Conservation (phyloP, 345 rosid species). For the Hibiscus tridactylites region DNA sequence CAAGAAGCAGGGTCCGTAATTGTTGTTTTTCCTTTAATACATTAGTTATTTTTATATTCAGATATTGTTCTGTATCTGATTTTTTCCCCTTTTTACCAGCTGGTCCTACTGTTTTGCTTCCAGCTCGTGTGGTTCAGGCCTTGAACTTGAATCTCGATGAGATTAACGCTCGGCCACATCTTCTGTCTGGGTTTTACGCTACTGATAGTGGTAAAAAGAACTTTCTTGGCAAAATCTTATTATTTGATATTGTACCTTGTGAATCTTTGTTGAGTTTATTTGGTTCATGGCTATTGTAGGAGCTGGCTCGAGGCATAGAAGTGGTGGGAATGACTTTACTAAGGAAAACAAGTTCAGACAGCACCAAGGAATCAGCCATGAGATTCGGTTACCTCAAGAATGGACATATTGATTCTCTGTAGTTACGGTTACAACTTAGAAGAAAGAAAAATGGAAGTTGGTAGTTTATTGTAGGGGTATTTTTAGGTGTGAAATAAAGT, state of each 20-base stretch:
- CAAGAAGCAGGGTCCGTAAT: slow-evolving; percentile 47
- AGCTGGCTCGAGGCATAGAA: slow-evolving; percentile 16
- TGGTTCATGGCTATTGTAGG: background rate
- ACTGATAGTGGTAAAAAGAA: slow-evolving; percentile 14
- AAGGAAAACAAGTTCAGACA: slow-evolving; percentile 23
- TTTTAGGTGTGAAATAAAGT: no score
- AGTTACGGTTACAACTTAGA: background rate
- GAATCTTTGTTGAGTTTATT: background rate
- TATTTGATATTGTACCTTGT: background rate
- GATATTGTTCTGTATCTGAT: background rate
- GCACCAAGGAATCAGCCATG: slow-evolving; percentile 23
- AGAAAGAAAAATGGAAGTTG: background rate
- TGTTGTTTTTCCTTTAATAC: background rate
- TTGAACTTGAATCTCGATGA: slow-evolving; percentile 51
- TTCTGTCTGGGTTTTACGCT: slow-evolving; percentile 23
- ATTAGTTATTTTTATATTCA: background rate
- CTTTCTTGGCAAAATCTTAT: background rate
- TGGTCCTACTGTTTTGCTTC: slow-evolving; percentile 55
- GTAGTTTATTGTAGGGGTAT: background rate
- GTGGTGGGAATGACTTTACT: background rate
- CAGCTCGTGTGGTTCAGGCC: slow-evolving; percentile 66
- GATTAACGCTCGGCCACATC: slow-evolving; percentile 21
- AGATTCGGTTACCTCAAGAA: slow-evolving; percentile 51
- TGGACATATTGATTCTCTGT: slow-evolving; percentile 45
- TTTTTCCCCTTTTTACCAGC: slow-evolving; percentile 6